phyloP scores from a whole-genome alignment of 768 basidiomycete species.

The Tephrocybe sp. region DNA sequence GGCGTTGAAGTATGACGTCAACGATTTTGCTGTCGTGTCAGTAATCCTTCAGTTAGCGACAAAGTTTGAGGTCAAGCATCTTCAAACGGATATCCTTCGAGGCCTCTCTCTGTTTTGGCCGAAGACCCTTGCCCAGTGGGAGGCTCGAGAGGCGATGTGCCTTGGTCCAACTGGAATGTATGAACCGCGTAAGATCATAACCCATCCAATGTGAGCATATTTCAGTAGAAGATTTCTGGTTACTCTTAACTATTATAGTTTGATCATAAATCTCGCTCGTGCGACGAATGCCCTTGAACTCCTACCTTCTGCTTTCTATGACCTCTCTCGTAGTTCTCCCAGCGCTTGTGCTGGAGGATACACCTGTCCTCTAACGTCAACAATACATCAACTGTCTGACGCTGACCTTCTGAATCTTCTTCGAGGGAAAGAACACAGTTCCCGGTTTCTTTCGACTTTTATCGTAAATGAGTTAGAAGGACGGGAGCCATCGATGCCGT shows the following conservation, averaged over 20 bases:
- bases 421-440: constrained; percentile 69
- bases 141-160: constrained; percentile 59
- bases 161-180: constrained; percentile 52
- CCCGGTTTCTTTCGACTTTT: constrained; percentile 76
- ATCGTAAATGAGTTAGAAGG: constrained; percentile 75
- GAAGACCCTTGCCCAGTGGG: constrained; percentile 62
- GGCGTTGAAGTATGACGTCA: constrained; percentile 42
- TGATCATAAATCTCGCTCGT: constrained; percentile 67
- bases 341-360: constrained; percentile 60
- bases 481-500: constrained; percentile 48
- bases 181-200: constrained; percentile 51
- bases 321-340: constrained; percentile 67
- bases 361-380: constrained; percentile 33
- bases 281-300: constrained; percentile 55
- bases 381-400: constrained; percentile 42
- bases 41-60: constrained; percentile 63
- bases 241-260: constrained; percentile 33
- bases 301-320: constrained; percentile 78
- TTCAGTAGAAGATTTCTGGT: constrained; percentile 1
- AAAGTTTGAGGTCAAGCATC: constrained; percentile 58
- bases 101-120: constrained; percentile 60
- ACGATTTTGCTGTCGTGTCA: constrained; percentile 54
- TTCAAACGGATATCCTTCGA: constrained; percentile 58
- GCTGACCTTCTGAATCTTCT: constrained; percentile 60
- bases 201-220: constrained; percentile 70